Conservation (phyloP, 2,329 filamentous ascomycete genomes). For the Monosporascus sp. region DNA sequence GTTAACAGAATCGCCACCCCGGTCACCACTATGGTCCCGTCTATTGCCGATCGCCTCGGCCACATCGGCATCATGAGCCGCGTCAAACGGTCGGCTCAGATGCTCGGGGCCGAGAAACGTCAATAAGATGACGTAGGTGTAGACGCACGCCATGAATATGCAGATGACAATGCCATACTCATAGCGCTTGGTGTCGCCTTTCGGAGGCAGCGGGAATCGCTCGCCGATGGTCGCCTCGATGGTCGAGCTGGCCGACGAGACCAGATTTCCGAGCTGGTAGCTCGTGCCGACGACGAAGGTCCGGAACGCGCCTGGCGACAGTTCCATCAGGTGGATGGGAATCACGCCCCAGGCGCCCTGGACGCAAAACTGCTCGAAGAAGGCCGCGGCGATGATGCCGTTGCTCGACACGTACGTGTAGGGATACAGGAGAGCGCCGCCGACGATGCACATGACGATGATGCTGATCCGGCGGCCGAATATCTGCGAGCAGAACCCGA, state of each 20-base stretch:
- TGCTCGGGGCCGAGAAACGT: constrained; percentile 59
- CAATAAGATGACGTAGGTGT: constrained; percentile 53
- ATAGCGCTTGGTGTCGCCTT: constrained; percentile 48
- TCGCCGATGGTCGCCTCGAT: constrained; percentile 74
- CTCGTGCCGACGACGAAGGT: constrained; percentile 70
- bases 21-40: constrained; percentile 16
- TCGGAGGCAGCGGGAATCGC: constrained; percentile 62
- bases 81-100: constrained; percentile 45
- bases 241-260: constrained; percentile 62
- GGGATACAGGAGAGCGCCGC: constrained; percentile 76
- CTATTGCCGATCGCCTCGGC: constrained; percentile 40
- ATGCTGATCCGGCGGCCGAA: constrained; percentile 66
- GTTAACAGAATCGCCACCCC: constrained; percentile 10
- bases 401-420: constrained; percentile 65
- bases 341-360: constrained; percentile 73
- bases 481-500: constrained; percentile 65
- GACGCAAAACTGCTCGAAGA: constrained; percentile 78
- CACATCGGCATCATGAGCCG: constrained; percentile 42
- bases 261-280: constrained; percentile 75
- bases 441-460: constrained; percentile 56
- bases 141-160: constrained; percentile 88
- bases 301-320: constrained; percentile 66
- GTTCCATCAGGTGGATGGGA: constrained; percentile 74
- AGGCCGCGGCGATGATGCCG: constrained; percentile 70
- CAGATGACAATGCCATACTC: constrained; percentile 81